Conservation (phyloP, 176 grass and related monocot species). For the Neostapfia colusana region DNA sequence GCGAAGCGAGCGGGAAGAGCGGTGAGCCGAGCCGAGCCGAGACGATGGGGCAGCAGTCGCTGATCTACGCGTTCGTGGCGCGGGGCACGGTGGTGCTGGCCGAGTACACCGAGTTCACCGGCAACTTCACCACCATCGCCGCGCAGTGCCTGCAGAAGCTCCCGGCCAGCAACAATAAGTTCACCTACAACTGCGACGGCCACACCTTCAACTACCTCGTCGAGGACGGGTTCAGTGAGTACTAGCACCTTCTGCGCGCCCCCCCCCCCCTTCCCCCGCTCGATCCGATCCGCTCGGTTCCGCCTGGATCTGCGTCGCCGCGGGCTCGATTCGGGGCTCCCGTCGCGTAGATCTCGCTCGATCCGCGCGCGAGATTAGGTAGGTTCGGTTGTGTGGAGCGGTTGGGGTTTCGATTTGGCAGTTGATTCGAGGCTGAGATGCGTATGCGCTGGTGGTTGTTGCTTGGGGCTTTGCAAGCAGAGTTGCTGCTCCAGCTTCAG, state of each 20-base stretch:
- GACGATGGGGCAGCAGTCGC: slow-evolving; percentile 81
- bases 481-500: background rate
- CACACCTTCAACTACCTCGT: slow-evolving; percentile 99
- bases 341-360: slow-evolving; percentile 27
- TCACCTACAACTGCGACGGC: slow-evolving; percentile 92
- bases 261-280: background rate
- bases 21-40: background rate
- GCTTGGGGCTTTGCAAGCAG: background rate
- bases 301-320: slow-evolving; percentile 23
- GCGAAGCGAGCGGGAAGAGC: background rate
- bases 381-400: background rate
- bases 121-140: slow-evolving; percentile 94
- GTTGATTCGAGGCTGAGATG: background rate
- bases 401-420: slow-evolving; percentile 4
- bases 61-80: slow-evolving; percentile 95
- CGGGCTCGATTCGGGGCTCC: background rate
- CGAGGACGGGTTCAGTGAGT: slow-evolving; percentile 90
- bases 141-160: slow-evolving; percentile 91
- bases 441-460: background rate
- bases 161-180: slow-evolving; percentile 90
- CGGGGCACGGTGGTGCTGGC: slow-evolving; percentile 79
- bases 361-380: slow-evolving; percentile 17
- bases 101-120: slow-evolving; percentile 92
- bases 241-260: background rate
- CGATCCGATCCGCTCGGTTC: background rate